phyloP scores from a whole-genome alignment of 441 rosid species.

The Kokia cookei region DNA sequence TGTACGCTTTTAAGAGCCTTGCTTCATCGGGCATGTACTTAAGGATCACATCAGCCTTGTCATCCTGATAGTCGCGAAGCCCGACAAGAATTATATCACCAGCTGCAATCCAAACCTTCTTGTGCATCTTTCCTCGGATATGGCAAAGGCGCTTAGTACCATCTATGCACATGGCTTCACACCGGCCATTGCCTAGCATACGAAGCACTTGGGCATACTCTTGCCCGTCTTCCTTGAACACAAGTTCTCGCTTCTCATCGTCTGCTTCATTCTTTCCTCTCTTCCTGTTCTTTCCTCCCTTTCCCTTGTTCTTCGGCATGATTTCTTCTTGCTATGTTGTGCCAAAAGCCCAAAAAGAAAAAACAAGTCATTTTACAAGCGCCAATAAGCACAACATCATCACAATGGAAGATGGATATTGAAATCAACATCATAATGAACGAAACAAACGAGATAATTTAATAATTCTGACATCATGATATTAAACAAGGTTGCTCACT shows the following conservation, averaged over 20 bases:
- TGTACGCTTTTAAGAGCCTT: constrained; percentile 69
- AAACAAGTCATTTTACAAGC: not conserved
- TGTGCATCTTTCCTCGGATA: constrained; percentile 62
- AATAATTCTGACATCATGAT: not conserved
- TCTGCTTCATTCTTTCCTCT: constrained; percentile 61
- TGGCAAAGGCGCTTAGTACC: constrained; percentile 47
- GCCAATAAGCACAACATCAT: not conserved
- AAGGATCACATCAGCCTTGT: constrained; percentile 80
- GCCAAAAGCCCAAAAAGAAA: not conserved
- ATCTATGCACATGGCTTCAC: constrained; percentile 51
- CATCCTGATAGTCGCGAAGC: constrained; percentile 77
- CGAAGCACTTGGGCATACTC: constrained; percentile 52
- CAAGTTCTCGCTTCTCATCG: constrained; percentile 47
- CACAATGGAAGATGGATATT: not conserved
- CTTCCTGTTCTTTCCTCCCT: constrained; percentile 21
- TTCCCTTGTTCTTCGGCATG: not conserved
- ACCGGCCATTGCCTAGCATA: constrained; percentile 51
- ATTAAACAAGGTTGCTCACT: not conserved
- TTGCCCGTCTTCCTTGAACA: constrained; percentile 54
- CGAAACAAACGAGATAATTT: not conserved
- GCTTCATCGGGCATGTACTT: constrained; percentile 90
- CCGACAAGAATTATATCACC: constrained; percentile 79
- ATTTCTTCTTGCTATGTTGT: not conserved
- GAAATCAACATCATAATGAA: not conserved
- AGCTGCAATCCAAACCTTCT: constrained; percentile 84